Evolutionary conservation across 2,329 filamentous ascomycete species (phyloP).

Genomic region (Fusarium coicis): DNA sequence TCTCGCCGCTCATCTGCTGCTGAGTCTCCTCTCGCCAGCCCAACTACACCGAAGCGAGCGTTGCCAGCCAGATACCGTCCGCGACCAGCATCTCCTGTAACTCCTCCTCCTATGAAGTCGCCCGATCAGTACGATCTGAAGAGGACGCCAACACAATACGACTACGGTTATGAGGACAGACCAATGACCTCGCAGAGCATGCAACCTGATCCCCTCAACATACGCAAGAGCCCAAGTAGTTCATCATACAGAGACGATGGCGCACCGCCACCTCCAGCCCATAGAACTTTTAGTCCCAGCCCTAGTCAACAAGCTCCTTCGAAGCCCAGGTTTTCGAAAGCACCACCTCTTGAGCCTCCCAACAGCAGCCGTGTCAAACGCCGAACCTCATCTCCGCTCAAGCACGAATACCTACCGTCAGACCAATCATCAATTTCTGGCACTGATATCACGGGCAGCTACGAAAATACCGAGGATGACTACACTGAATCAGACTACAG

Average conservation of each 20-base stretch:
- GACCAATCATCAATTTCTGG: constrained; percentile 70
- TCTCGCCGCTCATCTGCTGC: constrained; percentile 30
- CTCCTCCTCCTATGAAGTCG: constrained; percentile 41
- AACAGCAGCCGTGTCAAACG: constrained; percentile 65
- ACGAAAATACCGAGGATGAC: constrained; percentile 53
- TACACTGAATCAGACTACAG: constrained; percentile 63
- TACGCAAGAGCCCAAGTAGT: constrained; percentile 48
- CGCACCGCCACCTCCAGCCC: constrained; percentile 65
- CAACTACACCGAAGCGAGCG: constrained; percentile 47
- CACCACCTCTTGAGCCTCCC: constrained; percentile 61
- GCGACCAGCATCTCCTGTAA: constrained; percentile 36
- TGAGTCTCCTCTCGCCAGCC: constrained; percentile 45
- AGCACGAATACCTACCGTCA: constrained; percentile 96
- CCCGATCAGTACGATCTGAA: constrained; percentile 41
- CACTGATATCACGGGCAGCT: constrained; percentile 63
- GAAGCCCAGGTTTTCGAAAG: constrained; percentile 43
- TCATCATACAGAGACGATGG: constrained; percentile 61
- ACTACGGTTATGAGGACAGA: constrained; percentile 43
- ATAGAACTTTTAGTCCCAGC: constrained; percentile 55
- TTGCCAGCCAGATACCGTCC: constrained; percentile 43
- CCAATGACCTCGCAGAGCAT: constrained; percentile 51
- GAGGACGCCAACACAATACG: constrained; percentile 53
- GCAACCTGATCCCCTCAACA: constrained; percentile 51
- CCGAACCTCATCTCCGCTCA: constrained; percentile 89
- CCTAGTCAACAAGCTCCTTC: constrained; percentile 45